Base-by-base conservation (phyloP, 2,329 filamentous ascomycete genomes). In the Claviceps sp. region DNA sequence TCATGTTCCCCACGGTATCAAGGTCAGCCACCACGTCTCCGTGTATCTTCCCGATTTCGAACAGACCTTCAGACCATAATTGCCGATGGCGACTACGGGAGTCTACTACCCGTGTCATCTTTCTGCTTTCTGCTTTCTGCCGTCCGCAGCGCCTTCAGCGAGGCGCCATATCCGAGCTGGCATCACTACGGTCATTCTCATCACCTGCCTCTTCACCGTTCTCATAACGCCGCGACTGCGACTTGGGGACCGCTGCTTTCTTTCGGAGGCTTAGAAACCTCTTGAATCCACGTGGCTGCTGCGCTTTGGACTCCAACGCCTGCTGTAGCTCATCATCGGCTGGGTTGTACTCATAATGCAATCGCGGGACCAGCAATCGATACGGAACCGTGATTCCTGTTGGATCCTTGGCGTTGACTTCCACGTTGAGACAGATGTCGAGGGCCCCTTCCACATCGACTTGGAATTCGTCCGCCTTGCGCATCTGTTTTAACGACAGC, bases 381-480 rank as follows among this genome's bases (percentile, higher is more conserved):
- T 98, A 98, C 8, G 89, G 88, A 49, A 82, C 80, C 0, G 93
- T 98, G 57, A 88, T 89, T 14, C 93, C 94, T 0, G 86, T 78
- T 0, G 93, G 91, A 60, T 98, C 89, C 56, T 81, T 82, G 45
- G 87, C 79, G 60, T 85, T 89, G 55, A 96, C 81, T 69, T 98
- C 93, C 56, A 95, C 82, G 60, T 96, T 95, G 44, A 98, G 69
- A 49, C 82, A 86, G 39, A 98, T 84, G 58, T 96, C 89, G 10
- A 98, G 72, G 0, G 89, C 89, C 34, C 85, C 85, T 63, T 93
- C 81, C 0, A 96, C 74, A 62, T 95, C 82, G 54, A 97, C 78
- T 10, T 78, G 75, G 44, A 73, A 73, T 17, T 72, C 72, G 42
- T 75, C 72, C 2, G 73, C 65, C 56, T 77, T 75, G 59, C 74